These are phyloP conservation scores for Salix caprea DNA, from an alignment of 345 rosid species.

Conservation along the genomic window DNA sequence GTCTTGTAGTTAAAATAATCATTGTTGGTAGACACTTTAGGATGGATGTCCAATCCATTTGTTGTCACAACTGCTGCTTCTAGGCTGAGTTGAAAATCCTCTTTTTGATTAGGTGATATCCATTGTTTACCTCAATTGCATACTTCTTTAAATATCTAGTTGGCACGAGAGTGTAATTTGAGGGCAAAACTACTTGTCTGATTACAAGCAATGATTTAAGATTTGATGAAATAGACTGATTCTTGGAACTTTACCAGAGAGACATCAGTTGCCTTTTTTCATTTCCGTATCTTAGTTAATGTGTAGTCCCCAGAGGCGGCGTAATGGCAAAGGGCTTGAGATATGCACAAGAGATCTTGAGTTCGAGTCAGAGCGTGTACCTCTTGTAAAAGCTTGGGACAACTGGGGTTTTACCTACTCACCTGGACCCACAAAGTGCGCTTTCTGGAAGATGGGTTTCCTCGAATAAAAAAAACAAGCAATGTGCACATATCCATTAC, in stretches of 20 bases:
- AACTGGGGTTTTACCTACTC: no score
- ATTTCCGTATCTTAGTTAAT: not conserved
- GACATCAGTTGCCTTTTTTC: not conserved
- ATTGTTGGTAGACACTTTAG: not conserved
- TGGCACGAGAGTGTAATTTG: not conserved
- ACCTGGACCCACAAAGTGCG: no score
- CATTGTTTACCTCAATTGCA: not conserved
- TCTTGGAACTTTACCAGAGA: not conserved
- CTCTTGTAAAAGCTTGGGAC: no score
- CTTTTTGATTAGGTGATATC: not conserved
- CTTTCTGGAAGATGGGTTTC: accelerated
- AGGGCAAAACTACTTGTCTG: not conserved
- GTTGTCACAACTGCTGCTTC: not conserved
- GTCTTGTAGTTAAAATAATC: not conserved
- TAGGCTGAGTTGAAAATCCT: not conserved
- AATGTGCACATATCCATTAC: not conserved
- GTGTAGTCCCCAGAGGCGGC: not conserved
- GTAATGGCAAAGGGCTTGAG: no score
- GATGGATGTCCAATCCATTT: not conserved
- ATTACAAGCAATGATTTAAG: not conserved
- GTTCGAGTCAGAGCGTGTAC: no score
- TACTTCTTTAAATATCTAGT: not conserved
- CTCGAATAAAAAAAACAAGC: not conserved
- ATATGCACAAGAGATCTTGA: no score
- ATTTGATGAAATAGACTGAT: not conserved